Evolutionary conservation across 441 rosid genomes (phyloP).

Genomic region (Euphorbia schlechtendalii): DNA sequence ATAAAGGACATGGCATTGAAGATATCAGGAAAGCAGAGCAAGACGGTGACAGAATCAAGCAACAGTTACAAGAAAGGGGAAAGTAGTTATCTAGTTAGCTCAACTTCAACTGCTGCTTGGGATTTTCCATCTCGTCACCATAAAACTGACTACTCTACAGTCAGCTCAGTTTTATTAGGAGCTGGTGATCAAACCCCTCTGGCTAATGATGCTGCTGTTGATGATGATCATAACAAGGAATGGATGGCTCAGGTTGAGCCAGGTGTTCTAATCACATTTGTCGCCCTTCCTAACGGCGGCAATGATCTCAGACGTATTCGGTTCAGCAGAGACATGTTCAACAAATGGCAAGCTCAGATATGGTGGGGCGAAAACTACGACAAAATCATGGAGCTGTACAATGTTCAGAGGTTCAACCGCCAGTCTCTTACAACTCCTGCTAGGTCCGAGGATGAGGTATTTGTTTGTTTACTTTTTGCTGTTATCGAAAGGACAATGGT

Average conservation of each 20-base stretch:
- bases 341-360: conserved; percentile 96
- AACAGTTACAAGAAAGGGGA: conserved; percentile 39
- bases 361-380: conserved; percentile 99
- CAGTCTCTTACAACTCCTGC: conserved; percentile 91
- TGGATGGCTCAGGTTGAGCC: conserved; percentile 99
- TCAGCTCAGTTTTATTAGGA: too few species aligned
- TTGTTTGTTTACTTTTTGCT: too few species aligned
- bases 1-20: conserved; percentile 92
- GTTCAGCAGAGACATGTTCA: conserved; percentile 95
- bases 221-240: conserved; percentile 66
- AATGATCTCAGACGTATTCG: conserved; percentile 95
- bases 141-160: conserved; percentile 30
- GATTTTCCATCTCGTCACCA: conserved; percentile 45
- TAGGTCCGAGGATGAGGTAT: conserved; percentile 90
- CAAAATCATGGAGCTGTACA: conserved; percentile 92
- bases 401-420: conserved; percentile 93
- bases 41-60: conserved; percentile 72
- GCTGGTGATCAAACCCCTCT: conserved; percentile 35
- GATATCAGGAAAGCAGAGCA: conserved; percentile 81
- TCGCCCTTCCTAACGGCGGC: conserved; percentile 87
- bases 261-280: conserved; percentile 92
- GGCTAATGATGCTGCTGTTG: conserved; percentile 79
- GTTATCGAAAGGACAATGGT: too few species aligned
- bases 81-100: conserved; percentile 57
- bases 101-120: conserved; percentile 97